Percentiles rank a stretch among this genome's conserved stretches.
Evolutionary conservation across 139 green algal genomes (phyloP).

Genomic region (Haematococcus sp.): DNA sequence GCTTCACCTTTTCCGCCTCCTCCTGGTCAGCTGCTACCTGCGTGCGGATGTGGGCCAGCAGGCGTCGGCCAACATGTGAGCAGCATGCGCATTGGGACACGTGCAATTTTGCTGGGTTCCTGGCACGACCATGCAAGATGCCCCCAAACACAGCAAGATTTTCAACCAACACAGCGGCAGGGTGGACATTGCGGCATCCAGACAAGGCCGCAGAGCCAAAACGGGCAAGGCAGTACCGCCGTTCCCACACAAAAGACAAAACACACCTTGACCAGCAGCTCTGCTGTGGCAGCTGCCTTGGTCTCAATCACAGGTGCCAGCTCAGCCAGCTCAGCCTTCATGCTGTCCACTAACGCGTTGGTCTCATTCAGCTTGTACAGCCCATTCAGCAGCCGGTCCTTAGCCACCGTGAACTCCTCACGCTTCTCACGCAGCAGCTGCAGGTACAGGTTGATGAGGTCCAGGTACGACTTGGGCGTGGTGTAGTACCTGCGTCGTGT

Average conservation of each 20-base stretch:
- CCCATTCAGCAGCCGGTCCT: conserved; percentile 74
- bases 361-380: conserved; percentile 83
- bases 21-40: conserved; percentile 67
- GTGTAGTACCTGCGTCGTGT: conserved; percentile 74
- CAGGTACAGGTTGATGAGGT: conserved; percentile 86
- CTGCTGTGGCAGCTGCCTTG: conserved; percentile 62
- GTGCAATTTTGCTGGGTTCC: not conserved
- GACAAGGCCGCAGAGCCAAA: no score
- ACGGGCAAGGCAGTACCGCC: no score
- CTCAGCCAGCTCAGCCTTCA: conserved; percentile 72
- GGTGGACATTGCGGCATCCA: no score
- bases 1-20: conserved; percentile 71
- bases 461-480: conserved; percentile 85
- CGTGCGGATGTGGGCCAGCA: no score
- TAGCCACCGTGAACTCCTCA: conserved; percentile 41
- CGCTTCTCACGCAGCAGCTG: conserved; percentile 62
- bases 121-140: no score
- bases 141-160: no score
- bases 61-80: no score
- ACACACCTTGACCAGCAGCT: conserved; percentile 61
- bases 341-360: conserved; percentile 72
- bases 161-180: no score
- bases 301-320: conserved; percentile 77
- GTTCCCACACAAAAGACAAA: no score
- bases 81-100: not conserved